Base-by-base conservation (phyloP, 495 filamentous ascomycete genomes). In the Bathelium albidoporum region DNA sequence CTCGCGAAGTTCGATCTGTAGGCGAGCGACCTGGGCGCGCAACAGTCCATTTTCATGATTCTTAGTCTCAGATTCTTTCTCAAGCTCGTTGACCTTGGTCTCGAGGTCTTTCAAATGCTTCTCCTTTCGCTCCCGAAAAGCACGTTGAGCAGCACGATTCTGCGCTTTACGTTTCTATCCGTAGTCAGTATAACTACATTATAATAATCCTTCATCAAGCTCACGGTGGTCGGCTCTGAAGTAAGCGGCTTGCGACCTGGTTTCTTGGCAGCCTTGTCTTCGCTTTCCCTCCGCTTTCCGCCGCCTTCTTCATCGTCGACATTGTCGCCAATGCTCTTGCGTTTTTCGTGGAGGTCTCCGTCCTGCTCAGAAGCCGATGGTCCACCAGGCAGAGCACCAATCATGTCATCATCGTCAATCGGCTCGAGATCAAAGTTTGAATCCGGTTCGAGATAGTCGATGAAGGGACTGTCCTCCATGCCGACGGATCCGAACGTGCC, bases 91-190 rank as follows among this genome's bases (percentile, higher is more conserved):
- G 24, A 97, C 94, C 73, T 97, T 97, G 58, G 86, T 89, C 74
- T 99, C 94, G 29, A 99, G 79, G 70, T 99, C 95, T 72, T 93
- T 95, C 49, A 99, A 72, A 70, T 99, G 94, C 76, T 90, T 95
- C 76, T 99, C 94, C 77, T 99, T 99, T 58, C 94, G 89, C 73
- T 99, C 94, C 28, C 94, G 83, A 83, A 99, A 99, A 7, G 94
- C 94, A 45, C 94, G 84, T 76, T 99, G 94, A 31, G 94, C 94
- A 1, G 95, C 94, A 63, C 94, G 87, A 68, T 99, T 99, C 72
- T 99, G 94, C 12, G 95, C 94, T 77, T 99, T 99, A 67, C 94
- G 89, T 79, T 99, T 99, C 92, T 97, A 69, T 28, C 7, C 1
- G n/a, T 58, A 11, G 74, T 89, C 74, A 86, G 82, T 72, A 53